These are phyloP conservation scores for Populus ilicifolia DNA, from an alignment of 345 rosid species.

Conservation along the genomic window DNA sequence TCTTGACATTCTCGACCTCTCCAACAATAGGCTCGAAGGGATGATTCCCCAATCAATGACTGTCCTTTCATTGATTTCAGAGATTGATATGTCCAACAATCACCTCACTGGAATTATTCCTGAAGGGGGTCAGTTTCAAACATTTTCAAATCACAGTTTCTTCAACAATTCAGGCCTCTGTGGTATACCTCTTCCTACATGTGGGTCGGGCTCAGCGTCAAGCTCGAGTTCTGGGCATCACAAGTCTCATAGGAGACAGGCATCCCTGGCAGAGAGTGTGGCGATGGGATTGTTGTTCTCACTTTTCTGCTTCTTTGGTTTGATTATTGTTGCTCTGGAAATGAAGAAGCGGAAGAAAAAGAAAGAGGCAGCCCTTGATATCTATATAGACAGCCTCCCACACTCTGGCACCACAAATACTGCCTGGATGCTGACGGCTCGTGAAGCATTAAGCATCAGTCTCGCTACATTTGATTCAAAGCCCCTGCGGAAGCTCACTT, in stretches of 20 bases:
- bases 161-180: slow-evolving; percentile 80
- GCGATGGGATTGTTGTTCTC: slow-evolving; percentile 87
- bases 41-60: slow-evolving; percentile 64
- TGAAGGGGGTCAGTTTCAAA: slow-evolving; percentile 71
- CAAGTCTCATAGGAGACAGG: slow-evolving; percentile 46
- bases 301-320: slow-evolving; percentile 61
- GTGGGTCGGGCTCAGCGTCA: slow-evolving; percentile 27
- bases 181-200: slow-evolving; percentile 68
- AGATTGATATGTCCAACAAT: slow-evolving; percentile 74
- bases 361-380: slow-evolving; percentile 55
- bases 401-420: slow-evolving; percentile 66
- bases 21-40: slow-evolving; percentile 64
- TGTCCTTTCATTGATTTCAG: slow-evolving; percentile 49
- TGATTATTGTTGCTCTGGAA: slow-evolving; percentile 62
- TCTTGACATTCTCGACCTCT: slow-evolving; percentile 81
- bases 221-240: slow-evolving; percentile 36
- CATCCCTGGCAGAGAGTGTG: slow-evolving; percentile 67
- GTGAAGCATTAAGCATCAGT: slow-evolving; percentile 81
- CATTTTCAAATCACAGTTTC: slow-evolving; percentile 59
- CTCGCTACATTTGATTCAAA: slow-evolving; percentile 74
- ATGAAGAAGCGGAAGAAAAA: slow-evolving; percentile 63
- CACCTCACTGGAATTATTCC: slow-evolving; percentile 69
- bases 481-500: slow-evolving; percentile 75
- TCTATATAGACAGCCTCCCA: slow-evolving; percentile 56
- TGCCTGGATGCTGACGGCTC: slow-evolving; percentile 65